phyloP scores from a whole-genome alignment of 116 monocot genomes.

The Posidonia oceanica region DNA sequence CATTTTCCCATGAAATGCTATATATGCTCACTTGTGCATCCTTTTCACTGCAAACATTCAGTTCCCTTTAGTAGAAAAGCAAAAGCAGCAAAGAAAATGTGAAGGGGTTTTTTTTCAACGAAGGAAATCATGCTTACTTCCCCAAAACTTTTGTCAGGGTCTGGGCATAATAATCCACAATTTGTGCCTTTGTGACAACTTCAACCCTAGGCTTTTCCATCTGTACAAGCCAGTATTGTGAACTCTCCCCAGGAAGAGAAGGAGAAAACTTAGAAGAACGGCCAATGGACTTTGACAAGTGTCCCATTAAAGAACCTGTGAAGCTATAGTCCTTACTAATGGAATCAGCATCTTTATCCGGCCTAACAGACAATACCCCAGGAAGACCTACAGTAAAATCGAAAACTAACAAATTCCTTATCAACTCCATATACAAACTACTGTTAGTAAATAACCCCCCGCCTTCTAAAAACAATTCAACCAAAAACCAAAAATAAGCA shows the following conservation, averaged over 20 bases:
- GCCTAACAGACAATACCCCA: constrained; percentile 56
- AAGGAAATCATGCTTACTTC: constrained; percentile 40
- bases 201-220: constrained; percentile 80
- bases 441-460: not conserved
- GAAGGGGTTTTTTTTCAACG: not conserved
- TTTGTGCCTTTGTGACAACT: constrained; percentile 82
- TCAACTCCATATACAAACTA: not conserved
- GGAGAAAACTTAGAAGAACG: constrained; percentile 20
- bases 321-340: constrained; percentile 22
- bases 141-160: constrained; percentile 71
- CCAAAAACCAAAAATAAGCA: not conserved
- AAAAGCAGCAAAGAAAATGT: not conserved
- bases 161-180: constrained; percentile 74
- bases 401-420: not conserved
- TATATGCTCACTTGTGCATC: constrained; percentile 87
- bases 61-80: not conserved
- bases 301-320: constrained; percentile 8
- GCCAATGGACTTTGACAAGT: constrained; percentile 15
- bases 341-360: constrained; percentile 31
- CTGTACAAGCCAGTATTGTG: constrained; percentile 60
- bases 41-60: constrained; percentile 40
- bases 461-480: no score
- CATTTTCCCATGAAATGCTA: constrained; percentile 82
- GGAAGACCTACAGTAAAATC: constrained; percentile 29
- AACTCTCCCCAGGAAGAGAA: constrained; percentile 11